Base-by-base conservation (phyloP, 1,284 basidiomycete species). In the Peniophora sp. region DNA sequence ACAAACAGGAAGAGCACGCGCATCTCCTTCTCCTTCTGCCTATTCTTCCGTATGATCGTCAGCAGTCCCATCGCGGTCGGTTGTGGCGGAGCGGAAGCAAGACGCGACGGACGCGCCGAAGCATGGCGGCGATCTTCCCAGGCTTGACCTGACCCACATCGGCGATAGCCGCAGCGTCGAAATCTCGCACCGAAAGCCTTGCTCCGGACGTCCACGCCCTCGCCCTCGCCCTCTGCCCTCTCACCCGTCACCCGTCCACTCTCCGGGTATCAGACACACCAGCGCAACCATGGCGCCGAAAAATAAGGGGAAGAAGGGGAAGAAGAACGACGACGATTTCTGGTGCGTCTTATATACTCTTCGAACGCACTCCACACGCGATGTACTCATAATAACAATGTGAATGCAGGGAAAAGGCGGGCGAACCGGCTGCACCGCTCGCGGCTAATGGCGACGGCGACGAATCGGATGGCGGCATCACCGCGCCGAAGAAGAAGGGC, bases 11-110 rank as follows among this genome's bases (percentile, higher is more conserved):
- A 99, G 42, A 99, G 77, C 50, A 99, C 81, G 37, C 97, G 83
- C 85, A 98, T 95, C 65, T 99, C 95, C 64, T 84, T 87, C 69
- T 96, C 94, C 68, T 95, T 96, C 66, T 85, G 85, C 50, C 94
- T 79, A 64, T 95, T 96, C 73, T 99, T 99, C 52, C 96, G 78
- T 57, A 99, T 98, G 65, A 99, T 95, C 3, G 96, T 96, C 48
- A 99, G 82, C 41, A 99, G 79, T 1, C 96, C 96, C 88, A 91
- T 91, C n/a, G n/a, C n/a, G n/a, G n/a, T n/a, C n/a, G n/a, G n/a
- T n/a, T n/a, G n/a, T n/a, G n/a, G n/a, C n/a, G n/a, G n/a, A n/a
- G n/a, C n/a, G n/a, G n/a, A n/a, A n/a, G n/a, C n/a, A n/a, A n/a
- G n/a, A 41, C 15, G 37, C 8, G 8, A 20, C 37, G 15, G 37